These are phyloP conservation scores for Venturia nashicola DNA, from an alignment of 2,329 filamentous ascomycete species.

Conservation along the genomic window DNA sequence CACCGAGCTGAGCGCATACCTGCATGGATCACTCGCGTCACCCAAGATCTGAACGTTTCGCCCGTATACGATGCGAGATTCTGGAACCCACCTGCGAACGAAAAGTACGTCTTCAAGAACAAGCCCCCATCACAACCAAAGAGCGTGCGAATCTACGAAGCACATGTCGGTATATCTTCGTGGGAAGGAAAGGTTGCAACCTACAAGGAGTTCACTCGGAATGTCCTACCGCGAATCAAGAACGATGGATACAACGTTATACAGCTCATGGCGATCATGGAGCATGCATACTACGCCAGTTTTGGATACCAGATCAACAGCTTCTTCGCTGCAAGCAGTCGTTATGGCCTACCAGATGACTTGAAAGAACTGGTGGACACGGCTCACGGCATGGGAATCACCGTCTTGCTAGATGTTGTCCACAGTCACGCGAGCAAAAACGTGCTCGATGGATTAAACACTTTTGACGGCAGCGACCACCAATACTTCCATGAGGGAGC, in stretches of 20 bases:
- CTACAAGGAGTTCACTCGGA: slow-evolving; percentile 93
- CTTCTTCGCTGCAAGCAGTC: slow-evolving; percentile 94
- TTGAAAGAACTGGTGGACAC: slow-evolving; percentile 94
- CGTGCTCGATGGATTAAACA: slow-evolving; percentile 84
- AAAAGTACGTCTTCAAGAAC: slow-evolving; percentile 79
- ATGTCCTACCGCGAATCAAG: slow-evolving; percentile 85
- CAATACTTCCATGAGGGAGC: slow-evolving; percentile 86
- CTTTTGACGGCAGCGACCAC: slow-evolving; percentile 91
- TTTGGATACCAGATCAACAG: slow-evolving; percentile 99
- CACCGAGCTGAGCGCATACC: slow-evolving; percentile 72
- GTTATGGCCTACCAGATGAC: slow-evolving; percentile 87
- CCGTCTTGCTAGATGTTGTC: slow-evolving; percentile 86
- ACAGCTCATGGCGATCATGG: slow-evolving; percentile 98
- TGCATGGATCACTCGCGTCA: slow-evolving; percentile 95
- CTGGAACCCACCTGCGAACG: slow-evolving; percentile 76
- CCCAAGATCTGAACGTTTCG: slow-evolving; percentile 80
- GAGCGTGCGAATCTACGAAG: slow-evolving; percentile 90
- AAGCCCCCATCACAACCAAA: slow-evolving; percentile 66
- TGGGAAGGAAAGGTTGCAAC: slow-evolving; percentile 80
- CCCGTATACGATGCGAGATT: slow-evolving; percentile 91
- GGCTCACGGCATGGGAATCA: slow-evolving; percentile 80
- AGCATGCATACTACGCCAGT: slow-evolving; percentile 97
- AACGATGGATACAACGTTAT: slow-evolving; percentile 91
- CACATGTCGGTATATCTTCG: slow-evolving; percentile 95
- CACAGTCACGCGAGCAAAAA: slow-evolving; percentile 99